Conservation (phyloP, 73 alveolate genomes). For the Breviolum minutum region DNA sequence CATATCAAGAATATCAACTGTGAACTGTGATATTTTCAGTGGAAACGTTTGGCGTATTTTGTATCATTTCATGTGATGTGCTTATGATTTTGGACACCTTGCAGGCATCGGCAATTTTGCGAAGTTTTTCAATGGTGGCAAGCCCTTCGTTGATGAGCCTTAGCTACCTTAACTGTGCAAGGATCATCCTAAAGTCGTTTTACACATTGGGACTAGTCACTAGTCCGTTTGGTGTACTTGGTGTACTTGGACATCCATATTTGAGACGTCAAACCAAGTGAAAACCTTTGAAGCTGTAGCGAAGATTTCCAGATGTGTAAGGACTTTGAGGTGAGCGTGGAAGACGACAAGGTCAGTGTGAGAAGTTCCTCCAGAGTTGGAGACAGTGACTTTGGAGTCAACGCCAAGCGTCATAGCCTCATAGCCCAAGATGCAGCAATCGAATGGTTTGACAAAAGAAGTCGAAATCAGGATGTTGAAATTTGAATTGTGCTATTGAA, state of each 20-base stretch:
- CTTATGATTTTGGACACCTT: too few relatives aligned
- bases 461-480: background rate
- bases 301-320: background rate
- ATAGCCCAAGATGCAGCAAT: background rate
- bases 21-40: background rate
- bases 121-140: slow-evolving; percentile 79
- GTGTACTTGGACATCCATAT: too few relatives aligned
- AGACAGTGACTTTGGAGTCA: slow-evolving; percentile 92
- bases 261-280: too few relatives aligned
- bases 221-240: too few relatives aligned
- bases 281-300: background rate
- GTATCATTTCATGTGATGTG: background rate
- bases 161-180: background rate
- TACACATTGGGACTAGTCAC: too few relatives aligned
- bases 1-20: background rate
- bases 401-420: slow-evolving; percentile 41
- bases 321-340: slow-evolving; percentile 89
- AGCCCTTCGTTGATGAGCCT: slow-evolving; percentile 81
- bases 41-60: too few relatives aligned
- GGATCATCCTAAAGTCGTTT: background rate
- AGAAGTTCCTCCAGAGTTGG: slow-evolving; percentile 76
- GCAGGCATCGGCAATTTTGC: slow-evolving; percentile 46
- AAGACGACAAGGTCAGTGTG: slow-evolving; percentile 43
- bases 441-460: background rate
- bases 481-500: too few relatives aligned